A percentile compares a stretch with the other conserved stretches of the same genome.
phyloP scores from a whole-genome alignment of 306 rosid species.

The Erythrophleum fordii region DNA sequence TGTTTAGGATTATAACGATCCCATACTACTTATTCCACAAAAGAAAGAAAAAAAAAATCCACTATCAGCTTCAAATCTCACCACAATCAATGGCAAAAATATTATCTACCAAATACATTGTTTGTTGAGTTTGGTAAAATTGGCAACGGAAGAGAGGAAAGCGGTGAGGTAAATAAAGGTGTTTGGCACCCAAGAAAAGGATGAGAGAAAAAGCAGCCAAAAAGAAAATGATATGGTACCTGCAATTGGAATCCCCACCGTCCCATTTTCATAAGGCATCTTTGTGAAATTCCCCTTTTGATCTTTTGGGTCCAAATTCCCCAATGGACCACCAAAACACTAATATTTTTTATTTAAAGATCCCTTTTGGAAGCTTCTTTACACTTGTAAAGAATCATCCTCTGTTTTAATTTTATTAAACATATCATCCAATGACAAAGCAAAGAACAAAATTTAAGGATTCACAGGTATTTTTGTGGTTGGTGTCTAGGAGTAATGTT shows the following conservation, averaged over 20 bases:
- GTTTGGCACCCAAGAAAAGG: neutral
- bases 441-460: neutral
- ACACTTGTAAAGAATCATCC: conserved; percentile 11
- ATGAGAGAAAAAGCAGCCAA: neutral
- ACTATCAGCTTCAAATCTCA: too few species aligned
- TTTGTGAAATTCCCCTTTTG: conserved; percentile 13
- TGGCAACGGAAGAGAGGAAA: neutral
- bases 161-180: neutral
- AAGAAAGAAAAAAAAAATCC: too few species aligned
- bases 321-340: neutral
- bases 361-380: conserved; percentile 24
- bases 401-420: neutral
- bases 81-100: too few species aligned
- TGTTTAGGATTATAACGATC: too few species aligned
- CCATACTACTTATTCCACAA: too few species aligned
- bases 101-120: neutral
- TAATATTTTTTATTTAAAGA: neutral
- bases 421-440: neutral
- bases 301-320: neutral
- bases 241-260: conserved; percentile 8
- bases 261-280: conserved; percentile 36
- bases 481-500: neutral
- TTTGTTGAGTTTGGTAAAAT: neutral
- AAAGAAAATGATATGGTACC: neutral
- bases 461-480: neutral